Evolutionary conservation across 257 asterid species (phyloP).

Genomic region (Fraxinus excelsior): DNA sequence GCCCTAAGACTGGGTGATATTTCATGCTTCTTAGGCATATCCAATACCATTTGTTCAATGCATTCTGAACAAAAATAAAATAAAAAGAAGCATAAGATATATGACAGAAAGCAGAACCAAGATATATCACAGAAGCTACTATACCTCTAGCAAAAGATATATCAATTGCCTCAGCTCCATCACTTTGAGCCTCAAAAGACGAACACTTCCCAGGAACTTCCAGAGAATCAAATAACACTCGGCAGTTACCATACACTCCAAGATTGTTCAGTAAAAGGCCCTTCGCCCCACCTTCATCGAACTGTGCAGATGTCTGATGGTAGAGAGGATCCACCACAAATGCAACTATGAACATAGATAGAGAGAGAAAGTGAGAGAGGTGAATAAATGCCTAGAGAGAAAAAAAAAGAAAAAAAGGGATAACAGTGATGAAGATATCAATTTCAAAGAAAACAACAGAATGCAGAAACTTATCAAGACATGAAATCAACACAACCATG

Average conservation of each 20-base stretch:
- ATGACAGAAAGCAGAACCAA: conserved; percentile 20
- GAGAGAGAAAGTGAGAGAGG: neutral
- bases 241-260: conserved; percentile 86
- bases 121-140: conserved; percentile 23
- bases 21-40: conserved; percentile 57
- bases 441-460: conserved; percentile 8
- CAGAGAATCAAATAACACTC: conserved; percentile 84
- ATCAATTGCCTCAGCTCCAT: conserved; percentile 56
- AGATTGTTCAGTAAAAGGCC: conserved; percentile 92
- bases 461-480: conserved; percentile 5
- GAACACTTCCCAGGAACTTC: conserved; percentile 86
- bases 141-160: conserved; percentile 82
- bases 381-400: neutral
- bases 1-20: conserved; percentile 84
- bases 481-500: neutral
- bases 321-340: conserved; percentile 97
- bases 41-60: conserved; percentile 65
- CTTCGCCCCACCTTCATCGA: conserved; percentile 99
- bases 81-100: conserved; percentile 6
- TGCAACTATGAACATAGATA: conserved; percentile 53
- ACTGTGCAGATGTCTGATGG: conserved; percentile 97
- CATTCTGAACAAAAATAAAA: conserved; percentile 49
- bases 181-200: conserved; percentile 38
- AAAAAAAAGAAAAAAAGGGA: neutral
- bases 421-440: neutral